Evolutionary conservation across 129 eudicot species (phyloP).

Genomic region (Rutidosis leptorrhynchoides): DNA sequence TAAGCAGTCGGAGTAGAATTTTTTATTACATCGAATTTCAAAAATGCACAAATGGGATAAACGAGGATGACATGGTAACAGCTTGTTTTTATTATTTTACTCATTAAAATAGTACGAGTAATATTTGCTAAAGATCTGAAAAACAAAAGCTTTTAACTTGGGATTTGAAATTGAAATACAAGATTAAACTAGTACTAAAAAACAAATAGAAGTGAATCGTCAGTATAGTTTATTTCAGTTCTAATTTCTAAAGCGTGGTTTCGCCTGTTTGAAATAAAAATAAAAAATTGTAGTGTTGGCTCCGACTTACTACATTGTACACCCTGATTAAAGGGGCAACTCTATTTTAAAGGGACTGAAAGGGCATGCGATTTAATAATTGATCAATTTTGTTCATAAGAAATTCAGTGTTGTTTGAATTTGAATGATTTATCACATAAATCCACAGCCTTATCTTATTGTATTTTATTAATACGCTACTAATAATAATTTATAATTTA

Average conservation of each 20-base stretch:
- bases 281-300: too few relatives aligned
- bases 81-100: conserved; percentile 32
- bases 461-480: too few relatives aligned
- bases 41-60: conserved; percentile 25
- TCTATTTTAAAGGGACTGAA: too few relatives aligned
- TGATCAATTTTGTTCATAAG: too few relatives aligned
- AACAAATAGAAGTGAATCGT: conserved; percentile 9
- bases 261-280: too few relatives aligned
- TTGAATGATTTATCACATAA: too few relatives aligned
- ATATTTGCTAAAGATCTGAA: conserved; percentile 15
- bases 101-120: conserved; percentile 3
- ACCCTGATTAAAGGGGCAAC: too few relatives aligned
- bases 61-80: conserved; percentile 31
- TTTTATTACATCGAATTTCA: conserved; percentile 7
- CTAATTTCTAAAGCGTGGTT: not conserved
- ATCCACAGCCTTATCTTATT: too few relatives aligned
- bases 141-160: conserved; percentile 11
- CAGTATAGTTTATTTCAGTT: not conserved
- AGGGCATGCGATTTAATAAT: too few relatives aligned
- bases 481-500: too few relatives aligned
- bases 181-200: not conserved
- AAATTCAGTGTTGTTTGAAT: too few relatives aligned
- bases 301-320: too few relatives aligned
- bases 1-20: not conserved
- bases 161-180: conserved; percentile 9